Evolutionary conservation across 176 grass and related monocot species (phyloP), one percentile per base, ranked within the genome.

Genomic region (Aegilops sharonensis): DNA sequence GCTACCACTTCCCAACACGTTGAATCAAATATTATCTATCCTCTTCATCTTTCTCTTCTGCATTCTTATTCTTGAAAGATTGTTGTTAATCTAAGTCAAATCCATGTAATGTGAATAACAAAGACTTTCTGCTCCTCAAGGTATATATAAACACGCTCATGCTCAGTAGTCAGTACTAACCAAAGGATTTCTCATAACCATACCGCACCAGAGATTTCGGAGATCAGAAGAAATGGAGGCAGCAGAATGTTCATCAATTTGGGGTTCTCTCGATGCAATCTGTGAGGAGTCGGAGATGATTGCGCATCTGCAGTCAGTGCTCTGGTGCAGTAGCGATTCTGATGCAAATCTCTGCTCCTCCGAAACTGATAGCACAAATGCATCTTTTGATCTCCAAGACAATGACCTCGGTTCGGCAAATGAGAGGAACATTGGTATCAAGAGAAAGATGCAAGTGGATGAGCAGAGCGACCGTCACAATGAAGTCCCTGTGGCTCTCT

Each of bases 21-120:
- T 35, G 42, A 66, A 4, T 62, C 20, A 62, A 10, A 62, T 62
- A 62, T 24, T 24, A 18, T 15, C 29, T 66, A 94, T 60, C 87
- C 91, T 73, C 65, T 91, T 69, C 92, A 91, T 72, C 70, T 91
- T 35, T 27, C 31, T 1, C 12, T 72, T 36, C 25, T 4, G 30
- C 2, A 40, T 20, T 9, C 10, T 39, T 1, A 6, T 78, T 61
- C 20, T 78, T 12, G 20, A 15, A 79, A 60, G 2, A 60, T 4
- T 60, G 21, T 60, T 60, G 57, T 60, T 60, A 60, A 23, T 60
- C 57, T 45, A 47, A 31, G 72, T 75, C 72, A 75, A 31, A 75
- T 10, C 29, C 39, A 48, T 81, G 40, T 21, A 3, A 20, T 47
- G 31, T 37, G 9, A 80, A 67, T 59, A 47, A 48, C 14, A 67